These are phyloP conservation scores for Trichosanthes cucumerina DNA, from an alignment of 306 rosid species.

Conservation along the genomic window DNA sequence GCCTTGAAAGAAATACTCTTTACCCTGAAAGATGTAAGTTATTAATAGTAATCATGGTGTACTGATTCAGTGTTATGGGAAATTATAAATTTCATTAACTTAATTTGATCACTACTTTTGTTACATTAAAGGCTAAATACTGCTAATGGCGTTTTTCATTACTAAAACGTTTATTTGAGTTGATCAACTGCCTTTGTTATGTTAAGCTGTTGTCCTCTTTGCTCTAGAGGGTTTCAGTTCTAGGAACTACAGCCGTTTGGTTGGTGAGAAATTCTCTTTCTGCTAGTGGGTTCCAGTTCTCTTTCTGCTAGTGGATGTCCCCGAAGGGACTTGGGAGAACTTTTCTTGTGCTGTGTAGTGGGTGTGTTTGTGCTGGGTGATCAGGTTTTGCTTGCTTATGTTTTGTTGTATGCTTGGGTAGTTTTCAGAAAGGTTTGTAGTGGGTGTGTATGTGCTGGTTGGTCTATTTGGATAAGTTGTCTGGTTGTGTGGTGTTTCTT, in stretches of 20 bases:
- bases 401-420: no score
- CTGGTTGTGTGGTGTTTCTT: no score
- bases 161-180: background rate
- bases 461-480: no score
- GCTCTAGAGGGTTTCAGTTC: background rate
- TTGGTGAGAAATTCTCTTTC: background rate
- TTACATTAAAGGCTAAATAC: background rate
- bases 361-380: no score
- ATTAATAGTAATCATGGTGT: background rate
- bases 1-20: slow-evolving; percentile 67
- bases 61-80: background rate
- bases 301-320: no score
- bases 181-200: background rate
- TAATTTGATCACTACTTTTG: background rate
- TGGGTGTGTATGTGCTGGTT: no score
- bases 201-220: background rate
- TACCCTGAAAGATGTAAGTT: slow-evolving; percentile 86
- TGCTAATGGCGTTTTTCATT: background rate
- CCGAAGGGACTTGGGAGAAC: no score
- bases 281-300: background rate
- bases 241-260: background rate
- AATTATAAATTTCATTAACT: background rate
- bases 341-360: no score
- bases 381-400: no score
- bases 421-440: no score